These are phyloP conservation scores for Saccharomycopsis selenospora DNA, from an alignment of 805 yeast genomes.

Conservation along the genomic window DNA sequence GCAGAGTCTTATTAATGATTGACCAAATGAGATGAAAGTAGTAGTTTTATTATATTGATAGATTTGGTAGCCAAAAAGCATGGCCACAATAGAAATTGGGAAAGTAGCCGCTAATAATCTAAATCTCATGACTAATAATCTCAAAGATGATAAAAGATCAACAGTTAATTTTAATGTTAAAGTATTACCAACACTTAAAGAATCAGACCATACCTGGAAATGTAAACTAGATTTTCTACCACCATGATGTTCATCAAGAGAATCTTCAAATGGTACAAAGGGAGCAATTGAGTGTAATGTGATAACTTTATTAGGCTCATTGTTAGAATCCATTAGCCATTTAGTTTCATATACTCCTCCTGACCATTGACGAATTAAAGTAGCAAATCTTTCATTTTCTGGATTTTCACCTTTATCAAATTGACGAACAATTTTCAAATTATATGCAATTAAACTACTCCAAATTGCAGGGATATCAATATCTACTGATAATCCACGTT, in stretches of 20 bases:
- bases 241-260: not conserved
- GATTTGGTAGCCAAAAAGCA: conserved; percentile 52
- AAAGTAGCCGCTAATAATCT: conserved; percentile 67
- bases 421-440: conserved; percentile 25
- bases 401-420: conserved; percentile 15
- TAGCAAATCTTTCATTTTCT: conserved; percentile 13
- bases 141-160: conserved; percentile 56
- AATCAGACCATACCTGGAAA: conserved; percentile 40
- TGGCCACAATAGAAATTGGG: conserved; percentile 52
- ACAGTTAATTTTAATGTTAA: conserved; percentile 30
- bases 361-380: conserved; percentile 62
- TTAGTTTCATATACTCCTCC: conserved; percentile 66
- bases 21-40: conserved; percentile 38
- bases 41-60: conserved; percentile 32
- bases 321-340: conserved; percentile 57
- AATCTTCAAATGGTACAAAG: conserved; percentile 44
- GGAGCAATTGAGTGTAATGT: conserved; percentile 64
- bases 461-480: conserved; percentile 49
- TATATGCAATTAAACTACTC: conserved; percentile 56
- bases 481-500: conserved; percentile 39
- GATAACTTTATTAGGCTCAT: conserved; percentile 33
- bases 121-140: conserved; percentile 65
- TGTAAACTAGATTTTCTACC: conserved; percentile 27
- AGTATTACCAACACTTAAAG: conserved; percentile 9
- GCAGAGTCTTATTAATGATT: conserved; percentile 38